Evolutionary conservation across 208 protist species (phyloP).

Genomic region (Trichomonas tenax): DNA sequence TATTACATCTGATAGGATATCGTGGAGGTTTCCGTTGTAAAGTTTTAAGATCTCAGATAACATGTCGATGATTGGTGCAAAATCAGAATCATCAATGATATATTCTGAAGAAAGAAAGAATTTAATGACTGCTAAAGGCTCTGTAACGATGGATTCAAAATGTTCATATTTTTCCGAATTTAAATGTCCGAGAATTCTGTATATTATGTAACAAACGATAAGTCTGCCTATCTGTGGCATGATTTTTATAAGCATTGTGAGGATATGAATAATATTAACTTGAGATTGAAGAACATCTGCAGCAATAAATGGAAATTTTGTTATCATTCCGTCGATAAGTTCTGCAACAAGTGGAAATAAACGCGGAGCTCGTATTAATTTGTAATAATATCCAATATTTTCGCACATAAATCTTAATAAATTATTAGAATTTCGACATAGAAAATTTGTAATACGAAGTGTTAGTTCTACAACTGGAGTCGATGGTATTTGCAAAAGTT

Average conservation of each 20-base stretch:
- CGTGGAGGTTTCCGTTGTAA: neutral
- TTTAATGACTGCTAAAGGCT: neutral
- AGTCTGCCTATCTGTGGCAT: neutral
- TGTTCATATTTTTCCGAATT: neutral
- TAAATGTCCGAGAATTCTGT: neutral
- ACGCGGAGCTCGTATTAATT: neutral
- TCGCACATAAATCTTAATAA: neutral
- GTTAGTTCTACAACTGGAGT: neutral
- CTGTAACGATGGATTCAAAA: neutral
- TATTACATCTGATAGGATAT: neutral
- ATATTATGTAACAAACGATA: neutral
- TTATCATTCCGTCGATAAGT: neutral
- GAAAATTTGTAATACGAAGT: neutral
- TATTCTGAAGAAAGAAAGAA: neutral
- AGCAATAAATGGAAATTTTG: neutral
- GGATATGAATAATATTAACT: neutral
- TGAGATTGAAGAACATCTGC: neutral
- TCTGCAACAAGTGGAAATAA: neutral
- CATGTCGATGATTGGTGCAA: neutral
- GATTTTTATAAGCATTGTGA: neutral
- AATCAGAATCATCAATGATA: neutral
- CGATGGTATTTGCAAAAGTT: neutral
- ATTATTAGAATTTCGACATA: neutral
- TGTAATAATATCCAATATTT: neutral
- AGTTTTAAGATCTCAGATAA: neutral